Evolutionary conservation across 2,329 filamentous ascomycete species (phyloP).

Genomic region (Diaporthe citriasiana): DNA sequence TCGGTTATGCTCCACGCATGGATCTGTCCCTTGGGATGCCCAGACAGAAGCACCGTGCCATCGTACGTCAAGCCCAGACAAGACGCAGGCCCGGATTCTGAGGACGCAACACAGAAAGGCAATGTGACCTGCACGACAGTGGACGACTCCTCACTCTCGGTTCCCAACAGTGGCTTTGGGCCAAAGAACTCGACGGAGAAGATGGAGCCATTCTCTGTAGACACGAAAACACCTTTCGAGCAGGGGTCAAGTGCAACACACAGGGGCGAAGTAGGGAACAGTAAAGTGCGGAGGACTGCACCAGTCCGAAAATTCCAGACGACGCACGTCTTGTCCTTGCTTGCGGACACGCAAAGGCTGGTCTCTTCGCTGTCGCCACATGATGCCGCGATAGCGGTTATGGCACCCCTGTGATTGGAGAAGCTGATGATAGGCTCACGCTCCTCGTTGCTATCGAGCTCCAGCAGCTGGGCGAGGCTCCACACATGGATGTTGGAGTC

Average conservation of each 20-base stretch:
- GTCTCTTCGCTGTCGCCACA: constrained; percentile 77
- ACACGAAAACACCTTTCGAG: constrained; percentile 84
- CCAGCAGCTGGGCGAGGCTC: constrained; percentile 82
- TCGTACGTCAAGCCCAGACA: constrained; percentile 86
- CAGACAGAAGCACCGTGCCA: constrained; percentile 83
- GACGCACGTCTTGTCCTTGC: constrained; percentile 89
- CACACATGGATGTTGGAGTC: constrained; percentile 95
- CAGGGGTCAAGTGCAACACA: constrained; percentile 85
- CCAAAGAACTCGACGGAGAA: constrained; percentile 82
- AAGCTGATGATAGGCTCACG: constrained; percentile 83
- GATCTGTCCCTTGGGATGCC: constrained; percentile 84
- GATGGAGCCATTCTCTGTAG: constrained; percentile 84
- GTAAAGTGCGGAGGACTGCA: constrained; percentile 81
- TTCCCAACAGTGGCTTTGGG: constrained; percentile 68
- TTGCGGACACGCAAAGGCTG: constrained; percentile 87
- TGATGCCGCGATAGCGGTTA: constrained; percentile 75
- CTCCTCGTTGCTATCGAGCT: constrained; percentile 66
- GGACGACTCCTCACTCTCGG: constrained; percentile 65
- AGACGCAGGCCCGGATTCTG: constrained; percentile 75
- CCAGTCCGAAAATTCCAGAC: constrained; percentile 93
- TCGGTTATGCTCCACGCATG: constrained; percentile 84
- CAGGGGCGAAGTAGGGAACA: constrained; percentile 81
- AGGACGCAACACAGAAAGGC: constrained; percentile 70
- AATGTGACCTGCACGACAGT: constrained; percentile 69
- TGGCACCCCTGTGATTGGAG: constrained; percentile 80